These are phyloP conservation scores for Pseudozyma hubeiensis DNA, from an alignment of 1,284 basidiomycete species.

Conservation along the genomic window DNA sequence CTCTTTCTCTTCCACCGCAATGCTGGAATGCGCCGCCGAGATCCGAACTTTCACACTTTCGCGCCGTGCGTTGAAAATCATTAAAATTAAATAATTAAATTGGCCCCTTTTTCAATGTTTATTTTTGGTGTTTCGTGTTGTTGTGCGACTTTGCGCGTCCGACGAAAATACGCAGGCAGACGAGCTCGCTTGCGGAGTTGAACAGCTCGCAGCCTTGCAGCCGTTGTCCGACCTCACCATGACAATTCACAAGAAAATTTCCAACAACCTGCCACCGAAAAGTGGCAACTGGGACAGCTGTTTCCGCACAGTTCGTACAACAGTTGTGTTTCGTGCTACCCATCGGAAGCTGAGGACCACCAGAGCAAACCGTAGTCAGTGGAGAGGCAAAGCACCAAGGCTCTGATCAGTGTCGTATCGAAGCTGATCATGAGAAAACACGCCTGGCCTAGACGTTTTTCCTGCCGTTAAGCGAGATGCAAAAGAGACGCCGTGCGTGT, in stretches of 20 bases:
- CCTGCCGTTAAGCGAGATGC: neutral
- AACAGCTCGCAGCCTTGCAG: slow-evolving; percentile 11
- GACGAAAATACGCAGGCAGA: no score
- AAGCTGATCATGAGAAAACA: neutral
- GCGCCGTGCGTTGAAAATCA: neutral
- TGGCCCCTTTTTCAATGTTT: neutral
- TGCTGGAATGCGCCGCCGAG: neutral
- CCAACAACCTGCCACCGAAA: no score
- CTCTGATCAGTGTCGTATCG: neutral
- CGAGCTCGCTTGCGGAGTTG: slow-evolving; percentile 13
- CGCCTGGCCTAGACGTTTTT: neutral
- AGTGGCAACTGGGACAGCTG: no score
- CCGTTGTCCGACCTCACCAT: neutral
- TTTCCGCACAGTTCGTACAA: no score
- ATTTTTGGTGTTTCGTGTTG: slow-evolving; percentile 4
- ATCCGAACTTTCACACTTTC: slow-evolving; percentile 3
- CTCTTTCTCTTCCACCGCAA: neutral
- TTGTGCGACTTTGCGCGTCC: neutral
- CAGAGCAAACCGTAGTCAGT: no score
- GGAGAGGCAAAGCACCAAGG: no score
- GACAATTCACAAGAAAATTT: no score
- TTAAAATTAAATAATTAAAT: neutral
- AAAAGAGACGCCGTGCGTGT: neutral
- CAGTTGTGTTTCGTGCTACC: no score
- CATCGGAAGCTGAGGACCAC: no score